Conservation (phyloP, 116 monocot species). For the Papilionanthe hybrid region DNA sequence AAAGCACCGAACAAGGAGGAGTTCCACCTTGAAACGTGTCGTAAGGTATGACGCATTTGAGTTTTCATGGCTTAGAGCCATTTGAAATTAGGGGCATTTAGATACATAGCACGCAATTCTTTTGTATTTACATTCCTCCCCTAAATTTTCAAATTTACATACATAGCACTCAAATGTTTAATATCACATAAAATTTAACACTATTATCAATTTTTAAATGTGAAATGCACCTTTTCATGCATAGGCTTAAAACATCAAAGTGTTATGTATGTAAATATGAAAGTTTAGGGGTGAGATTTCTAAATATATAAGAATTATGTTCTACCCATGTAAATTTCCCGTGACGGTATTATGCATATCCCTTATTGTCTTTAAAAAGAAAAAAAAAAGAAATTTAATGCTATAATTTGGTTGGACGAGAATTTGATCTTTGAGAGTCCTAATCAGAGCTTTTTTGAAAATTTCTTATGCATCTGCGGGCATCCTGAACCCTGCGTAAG, state of each 20-base stretch:
- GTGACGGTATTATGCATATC: background rate
- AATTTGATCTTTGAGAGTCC: background rate
- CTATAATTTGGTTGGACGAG: background rate
- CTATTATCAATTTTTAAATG: too few species aligned
- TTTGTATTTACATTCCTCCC: too few species aligned
- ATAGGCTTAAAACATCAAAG: too few species aligned
- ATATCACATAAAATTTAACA: too few species aligned
- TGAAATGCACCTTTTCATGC: too few species aligned
- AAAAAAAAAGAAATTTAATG: background rate
- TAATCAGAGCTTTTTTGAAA: background rate
- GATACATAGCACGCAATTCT: too few species aligned
- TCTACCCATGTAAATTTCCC: too few species aligned
- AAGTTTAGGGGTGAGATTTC: too few species aligned
- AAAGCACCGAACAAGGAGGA: constrained; percentile 97
- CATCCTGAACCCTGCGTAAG: background rate
- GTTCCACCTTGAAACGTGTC: constrained; percentile 79
- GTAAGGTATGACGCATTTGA: constrained; percentile 42
- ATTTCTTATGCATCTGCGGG: background rate
- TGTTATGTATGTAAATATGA: too few species aligned
- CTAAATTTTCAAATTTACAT: too few species aligned
- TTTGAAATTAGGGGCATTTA: background rate
- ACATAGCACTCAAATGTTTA: too few species aligned
- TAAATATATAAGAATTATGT: too few species aligned
- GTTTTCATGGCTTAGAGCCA: background rate
- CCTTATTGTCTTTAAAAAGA: background rate